Evolutionary conservation across 2,329 filamentous ascomycete genomes (phyloP), one percentile per base, ranked within the genome.

Genomic region (Graphiopsis chlorocephala): DNA sequence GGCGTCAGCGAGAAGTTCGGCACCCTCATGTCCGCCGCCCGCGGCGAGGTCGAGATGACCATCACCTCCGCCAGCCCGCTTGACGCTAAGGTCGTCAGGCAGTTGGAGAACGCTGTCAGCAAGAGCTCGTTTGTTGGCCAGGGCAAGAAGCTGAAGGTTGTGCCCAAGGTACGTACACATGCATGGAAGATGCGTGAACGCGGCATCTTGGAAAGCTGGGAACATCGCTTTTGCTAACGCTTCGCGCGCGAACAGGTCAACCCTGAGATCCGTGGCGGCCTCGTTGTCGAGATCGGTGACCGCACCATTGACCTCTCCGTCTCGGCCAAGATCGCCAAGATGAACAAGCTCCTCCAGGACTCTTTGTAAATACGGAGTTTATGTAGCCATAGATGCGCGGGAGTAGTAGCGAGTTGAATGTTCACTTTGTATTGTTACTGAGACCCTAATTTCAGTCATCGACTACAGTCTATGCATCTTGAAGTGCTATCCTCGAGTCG

Each of bases 331-430:
- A 90, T 99, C 81, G 87, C 91, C 80, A 96, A 93, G 88, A 92
- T 99, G 88, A 99, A 99, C 92, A 99, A 98, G 90, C 89, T 97
- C 79, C 90, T 99, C 78, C 93, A 87, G 74, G 95, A 99, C 83
- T 86, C 90, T 81, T 85, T 99, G 91, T 99, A 97, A 91, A 93
- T 81, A 79, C 76, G 67, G 68, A 69, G 31, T 62, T 42, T 35
- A 62, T 62, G 60, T 62, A 62, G 60, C 60, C 53, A 62, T 62
- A 62, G 60, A 62, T 38, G 48, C 31, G 25, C 33, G 60, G n/a
- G 48, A 52, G 60, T 31, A 62, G 60, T 62, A 62, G 60, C 60
- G 60, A 62, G 48, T 62, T 62, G 48, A 62, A 61, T 62, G 60
- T 62, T 62, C 60, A 62, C 53, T 62, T 62, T 62, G 60, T 62